phyloP scores from a whole-genome alignment of 1,284 basidiomycete genomes.

The Heterobasidion irregulare region DNA sequence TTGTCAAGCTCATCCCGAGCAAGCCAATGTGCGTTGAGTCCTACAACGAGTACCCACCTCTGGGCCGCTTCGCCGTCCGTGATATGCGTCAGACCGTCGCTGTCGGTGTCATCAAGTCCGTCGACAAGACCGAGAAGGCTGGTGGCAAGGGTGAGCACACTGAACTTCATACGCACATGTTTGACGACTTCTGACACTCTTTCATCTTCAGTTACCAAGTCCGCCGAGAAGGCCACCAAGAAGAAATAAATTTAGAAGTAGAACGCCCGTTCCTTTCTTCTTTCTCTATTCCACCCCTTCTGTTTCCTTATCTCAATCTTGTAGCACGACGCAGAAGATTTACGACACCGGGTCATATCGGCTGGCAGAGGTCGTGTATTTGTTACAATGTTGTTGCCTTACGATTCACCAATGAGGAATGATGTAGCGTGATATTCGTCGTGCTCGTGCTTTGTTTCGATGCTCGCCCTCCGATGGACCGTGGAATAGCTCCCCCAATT shows the following conservation, averaged over 20 bases:
- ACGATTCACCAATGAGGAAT: constrained; percentile 27
- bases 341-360: constrained; percentile 13
- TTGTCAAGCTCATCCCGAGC: constrained; percentile 94
- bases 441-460: neutral
- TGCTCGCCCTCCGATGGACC: neutral
- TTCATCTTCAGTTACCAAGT: constrained; percentile 70
- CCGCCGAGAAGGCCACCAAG: constrained; percentile 93
- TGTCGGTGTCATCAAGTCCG: constrained; percentile 95
- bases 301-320: constrained; percentile 21
- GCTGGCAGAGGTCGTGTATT: constrained; percentile 13
- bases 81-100: constrained; percentile 98
- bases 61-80: constrained; percentile 98
- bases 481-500: no score
- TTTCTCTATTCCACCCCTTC: constrained; percentile 19
- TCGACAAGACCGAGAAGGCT: constrained; percentile 86
- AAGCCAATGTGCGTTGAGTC: constrained; percentile 99
- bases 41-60: constrained; percentile 97
- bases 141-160: constrained; percentile 68
- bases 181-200: constrained; percentile 9
- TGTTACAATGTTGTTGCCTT: constrained; percentile 15
- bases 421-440: constrained; percentile 23
- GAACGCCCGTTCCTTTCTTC: constrained; percentile 38
- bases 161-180: neutral
- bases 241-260: constrained; percentile 89
- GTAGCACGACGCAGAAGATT: constrained; percentile 46